Evolutionary conservation across 768 basidiomycete genomes (phyloP), one percentile per base, ranked within the genome.

Genomic region (Boletus eberwhitei): DNA sequence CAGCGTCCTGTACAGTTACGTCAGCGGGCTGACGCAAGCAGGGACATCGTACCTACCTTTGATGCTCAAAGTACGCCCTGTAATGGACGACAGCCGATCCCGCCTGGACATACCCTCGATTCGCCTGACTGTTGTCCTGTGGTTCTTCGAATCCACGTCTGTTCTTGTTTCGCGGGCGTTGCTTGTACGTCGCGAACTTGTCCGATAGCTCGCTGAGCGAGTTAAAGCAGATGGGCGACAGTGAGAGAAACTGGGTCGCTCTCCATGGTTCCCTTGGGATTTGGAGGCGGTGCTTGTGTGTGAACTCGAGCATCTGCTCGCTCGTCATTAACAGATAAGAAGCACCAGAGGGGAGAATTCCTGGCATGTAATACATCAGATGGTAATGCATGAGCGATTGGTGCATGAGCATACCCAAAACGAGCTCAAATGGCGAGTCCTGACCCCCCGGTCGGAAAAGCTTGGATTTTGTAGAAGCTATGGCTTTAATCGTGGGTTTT

Each of bases 161-260:
- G 29, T 70, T 66, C 19, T 70, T 67, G 55, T 78, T 75, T 14
- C 66, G 66, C 0, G 65, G 55, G 43, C 75, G 77, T 7, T 73
- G 73, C 45, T 72, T 77, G 50, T 80, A 68, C 3, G 59, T 62
- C 11, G 64, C 57, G 3, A 81, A 57, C 57, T 77, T 81, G 38
- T 69, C 71, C 1, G 59, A 45, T 11, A 82, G 63, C 17, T 74
- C 73, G 0, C 65, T 47, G 5, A 17, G 19, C 8, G 57, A 61
- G 44, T 47, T 16, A 48, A 82, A 82, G 40, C 69, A 63, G 34
- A 82, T 78, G 1, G 80, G 80, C 0, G 81, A 82, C 8, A 82
- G 58, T 0, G 79, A 81, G 26, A 73, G 68, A 51, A 79, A 80
- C 9, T 73, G 60, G 5, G 48, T 50, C 5, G 67, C 54, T 7